Evolutionary conservation across 1,284 basidiomycete species (phyloP).

Genomic region (Marasmius fiardii): DNA sequence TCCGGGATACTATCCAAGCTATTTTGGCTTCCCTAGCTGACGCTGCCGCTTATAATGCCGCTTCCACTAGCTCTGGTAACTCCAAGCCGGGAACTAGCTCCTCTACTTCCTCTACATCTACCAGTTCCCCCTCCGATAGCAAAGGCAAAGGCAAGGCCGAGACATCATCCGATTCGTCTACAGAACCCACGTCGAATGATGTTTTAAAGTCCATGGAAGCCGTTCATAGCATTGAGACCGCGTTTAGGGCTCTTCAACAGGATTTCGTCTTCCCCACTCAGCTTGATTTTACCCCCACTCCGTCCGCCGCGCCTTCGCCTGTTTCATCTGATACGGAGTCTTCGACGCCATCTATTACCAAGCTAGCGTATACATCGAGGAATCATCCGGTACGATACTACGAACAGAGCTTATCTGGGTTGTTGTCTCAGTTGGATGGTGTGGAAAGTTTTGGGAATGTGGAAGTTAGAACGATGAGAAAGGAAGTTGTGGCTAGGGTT

Average conservation of each 20-base stretch:
- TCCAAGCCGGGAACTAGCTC: not conserved
- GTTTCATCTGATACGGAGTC: conserved; percentile 14
- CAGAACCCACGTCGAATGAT: conserved; percentile 25
- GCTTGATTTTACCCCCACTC: conserved; percentile 34
- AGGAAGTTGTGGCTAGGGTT: conserved; percentile 47
- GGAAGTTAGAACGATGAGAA: conserved; percentile 44
- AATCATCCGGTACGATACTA: conserved; percentile 59
- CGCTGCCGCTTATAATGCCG: conserved; percentile 2
- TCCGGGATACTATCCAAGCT: conserved; percentile 35
- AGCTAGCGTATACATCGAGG: conserved; percentile 44
- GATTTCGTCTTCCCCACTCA: conserved; percentile 40
- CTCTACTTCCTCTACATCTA: conserved; percentile 7
- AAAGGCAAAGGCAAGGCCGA: conserved; percentile 33
- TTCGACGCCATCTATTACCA: conserved; percentile 21
- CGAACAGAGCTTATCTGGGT: conserved; percentile 49
- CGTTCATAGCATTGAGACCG: conserved; percentile 33
- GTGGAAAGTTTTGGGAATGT: conserved; percentile 55
- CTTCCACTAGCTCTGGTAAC: not conserved
- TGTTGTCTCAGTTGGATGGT: conserved; percentile 53
- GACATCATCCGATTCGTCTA: not conserved
- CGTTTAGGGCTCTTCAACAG: conserved; percentile 31
- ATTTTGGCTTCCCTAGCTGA: conserved; percentile 30
- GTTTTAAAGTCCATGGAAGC: conserved; percentile 28
- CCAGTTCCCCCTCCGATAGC: conserved; percentile 4
- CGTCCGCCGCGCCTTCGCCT: conserved; percentile 17